phyloP scores from a whole-genome alignment of 148 eudicot genomes.

The Euryodendron excelsum region DNA sequence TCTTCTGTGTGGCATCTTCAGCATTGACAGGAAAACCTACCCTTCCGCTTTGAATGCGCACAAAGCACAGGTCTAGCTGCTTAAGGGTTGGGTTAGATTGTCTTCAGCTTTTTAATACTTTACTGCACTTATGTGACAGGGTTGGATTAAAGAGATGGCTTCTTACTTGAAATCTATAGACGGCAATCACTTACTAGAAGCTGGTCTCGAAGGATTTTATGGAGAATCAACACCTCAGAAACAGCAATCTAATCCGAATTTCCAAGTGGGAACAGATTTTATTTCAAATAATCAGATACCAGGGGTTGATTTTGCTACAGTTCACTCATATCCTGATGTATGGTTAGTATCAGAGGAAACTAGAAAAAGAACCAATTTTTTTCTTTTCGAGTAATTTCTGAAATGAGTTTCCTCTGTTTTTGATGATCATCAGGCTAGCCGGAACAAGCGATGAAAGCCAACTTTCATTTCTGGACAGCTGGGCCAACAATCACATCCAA shows the following conservation, averaged over 20 bases:
- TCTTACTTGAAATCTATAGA: conserved; percentile 66
- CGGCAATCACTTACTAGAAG: conserved; percentile 50
- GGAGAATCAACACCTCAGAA: conserved; percentile 41
- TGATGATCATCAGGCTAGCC: conserved; percentile 40
- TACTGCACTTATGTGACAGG: conserved; percentile 20
- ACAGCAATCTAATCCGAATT: conserved; percentile 33
- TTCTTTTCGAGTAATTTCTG: background rate
- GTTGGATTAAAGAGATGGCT: conserved; percentile 67
- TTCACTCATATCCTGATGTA: conserved; percentile 65
- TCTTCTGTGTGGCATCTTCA: no score
- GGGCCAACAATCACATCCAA: conserved; percentile 46
- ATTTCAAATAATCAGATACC: conserved; percentile 51
- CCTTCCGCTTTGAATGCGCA: no score
- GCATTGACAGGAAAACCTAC: no score
- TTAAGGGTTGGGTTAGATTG: background rate
- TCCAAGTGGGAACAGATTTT: conserved; percentile 58
- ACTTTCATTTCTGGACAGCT: conserved; percentile 35
- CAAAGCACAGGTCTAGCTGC: background rate
- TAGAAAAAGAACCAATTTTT: no score
- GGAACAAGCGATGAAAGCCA: conserved; percentile 31
- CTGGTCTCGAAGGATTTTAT: conserved; percentile 72
- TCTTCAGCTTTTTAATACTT: background rate
- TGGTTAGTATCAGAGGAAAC: conserved; percentile 30
- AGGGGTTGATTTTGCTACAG: conserved; percentile 64
- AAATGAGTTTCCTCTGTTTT: background rate